Base-by-base conservation (phyloP, 179 eudicot species). In the Gypsophila paniculata region DNA sequence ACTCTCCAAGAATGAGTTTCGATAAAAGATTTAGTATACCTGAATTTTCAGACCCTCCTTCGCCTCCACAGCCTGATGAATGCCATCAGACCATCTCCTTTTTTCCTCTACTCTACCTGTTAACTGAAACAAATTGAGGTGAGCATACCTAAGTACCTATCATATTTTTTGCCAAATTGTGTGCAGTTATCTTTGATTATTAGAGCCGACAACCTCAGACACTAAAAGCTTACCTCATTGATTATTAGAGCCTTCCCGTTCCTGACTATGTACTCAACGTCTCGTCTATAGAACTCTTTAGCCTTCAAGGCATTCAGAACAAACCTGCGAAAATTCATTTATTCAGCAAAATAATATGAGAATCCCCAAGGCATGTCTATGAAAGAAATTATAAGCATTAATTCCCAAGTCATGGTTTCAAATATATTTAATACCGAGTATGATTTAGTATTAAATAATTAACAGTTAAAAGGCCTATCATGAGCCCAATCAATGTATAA, bases 51-150 rank as follows among this genome's bases (percentile, higher is more conserved):
- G 74, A 58, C 96, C 96, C 86, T 95, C 99, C 78, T 95, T 95
- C 70, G 98, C 99, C 87, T 95, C 99, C 62, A 95, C 96, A 67
- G 99, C 95, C 80, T 95, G 99, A 83, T 95, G 99, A 81, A 95
- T 88, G 64, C 99, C 99, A 58, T 90, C 99, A 73, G 96, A 87
- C 99, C 99, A 95, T 83, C 99, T 86, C 76, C 96, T 82, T 86
- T 87, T 90, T 69, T 95, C 99, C 86, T 92, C 98, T 70, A 90
- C 95, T 86, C 99, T 86, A 72, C 99, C 99, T 26, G 99, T 95
- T 88, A 95, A 80, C 99, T 95, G 80, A 61, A 75, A 61, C 34
- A 72, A 79, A 60, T 38, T 68, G 65, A 69, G 55, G 34, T 72
- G 21, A 69, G 3, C 55, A 42, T 46, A 69, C 29, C 8, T 62